Percentiles rank a stretch among this genome's conserved stretches.
These are phyloP conservation scores for Populus nigra DNA, from an alignment of 345 rosid genomes.

Conservation along the genomic window DNA sequence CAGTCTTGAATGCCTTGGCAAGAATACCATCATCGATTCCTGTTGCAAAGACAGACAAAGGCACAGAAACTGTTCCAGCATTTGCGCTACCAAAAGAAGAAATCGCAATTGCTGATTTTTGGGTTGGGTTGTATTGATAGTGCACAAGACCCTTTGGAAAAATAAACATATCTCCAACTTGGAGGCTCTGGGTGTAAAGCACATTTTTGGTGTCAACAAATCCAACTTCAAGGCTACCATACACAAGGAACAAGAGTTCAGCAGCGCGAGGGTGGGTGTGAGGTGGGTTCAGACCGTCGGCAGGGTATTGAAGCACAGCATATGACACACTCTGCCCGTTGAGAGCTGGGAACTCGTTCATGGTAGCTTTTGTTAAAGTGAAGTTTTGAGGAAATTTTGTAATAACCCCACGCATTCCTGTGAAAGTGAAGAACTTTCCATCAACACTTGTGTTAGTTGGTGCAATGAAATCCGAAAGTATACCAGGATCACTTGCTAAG, in stretches of 20 bases:
- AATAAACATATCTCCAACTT: slow-evolving; percentile 16
- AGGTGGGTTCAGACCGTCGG: slow-evolving; percentile 7
- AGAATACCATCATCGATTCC: slow-evolving; percentile 29
- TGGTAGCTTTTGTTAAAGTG: slow-evolving; percentile 7
- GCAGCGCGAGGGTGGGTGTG: slow-evolving; percentile 20
- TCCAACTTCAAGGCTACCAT: slow-evolving; percentile 6
- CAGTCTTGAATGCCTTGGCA: slow-evolving; percentile 39
- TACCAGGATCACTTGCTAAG: slow-evolving; percentile 14
- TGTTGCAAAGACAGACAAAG: neutral
- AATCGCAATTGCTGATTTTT: neutral
- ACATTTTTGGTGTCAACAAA: slow-evolving; percentile 6
- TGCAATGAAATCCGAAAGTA: slow-evolving; percentile 17
- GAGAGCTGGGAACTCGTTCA: slow-evolving; percentile 23
- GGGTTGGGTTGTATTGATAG: neutral
- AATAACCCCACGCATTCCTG: slow-evolving; percentile 3
- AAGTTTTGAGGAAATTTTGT: neutral
- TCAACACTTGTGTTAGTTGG: neutral
- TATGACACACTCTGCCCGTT: slow-evolving; percentile 22
- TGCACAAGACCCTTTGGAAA: slow-evolving; percentile 21
- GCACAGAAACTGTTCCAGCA: slow-evolving; percentile 11
- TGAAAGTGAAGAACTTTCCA: slow-evolving; percentile 16
- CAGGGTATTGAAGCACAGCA: slow-evolving; percentile 16
- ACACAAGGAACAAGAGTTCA: slow-evolving; percentile 19
- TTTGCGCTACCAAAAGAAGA: slow-evolving; percentile 25
- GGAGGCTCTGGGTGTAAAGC: slow-evolving; percentile 9